phyloP scores from a whole-genome alignment of 768 basidiomycete genomes.

The Hirschioporus abietinus region DNA sequence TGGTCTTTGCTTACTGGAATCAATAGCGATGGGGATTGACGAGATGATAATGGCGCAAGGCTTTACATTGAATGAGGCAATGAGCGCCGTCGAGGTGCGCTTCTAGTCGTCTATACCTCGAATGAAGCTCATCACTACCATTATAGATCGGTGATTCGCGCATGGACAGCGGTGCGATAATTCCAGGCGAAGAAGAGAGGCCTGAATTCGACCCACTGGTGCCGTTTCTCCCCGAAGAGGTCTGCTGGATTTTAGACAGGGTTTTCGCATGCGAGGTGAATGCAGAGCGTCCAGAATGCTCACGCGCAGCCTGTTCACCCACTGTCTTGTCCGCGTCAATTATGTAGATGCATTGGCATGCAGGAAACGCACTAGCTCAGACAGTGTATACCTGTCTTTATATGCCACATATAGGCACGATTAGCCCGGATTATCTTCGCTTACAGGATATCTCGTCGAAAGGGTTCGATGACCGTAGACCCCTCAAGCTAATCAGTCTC shows the following conservation, averaged over 20 bases:
- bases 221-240: constrained; percentile 66
- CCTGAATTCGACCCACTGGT: constrained; percentile 58
- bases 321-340: constrained; percentile 14
- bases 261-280: constrained; percentile 74
- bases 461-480: constrained; percentile 17
- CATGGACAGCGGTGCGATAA: constrained; percentile 71
- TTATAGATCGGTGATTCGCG: constrained; percentile 83
- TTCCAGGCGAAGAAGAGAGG: constrained; percentile 32
- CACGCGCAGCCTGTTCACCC: constrained; percentile 4
- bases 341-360: constrained; percentile 80
- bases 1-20: not conserved
- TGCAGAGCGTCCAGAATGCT: constrained; percentile 9
- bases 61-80: constrained; percentile 80
- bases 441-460: constrained; percentile 12
- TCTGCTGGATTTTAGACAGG: constrained; percentile 86
- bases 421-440: constrained; percentile 50
- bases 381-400: constrained; percentile 79
- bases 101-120: not conserved
- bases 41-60: constrained; percentile 61
- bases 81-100: constrained; percentile 85
- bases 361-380: constrained; percentile 79
- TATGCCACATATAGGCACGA: constrained; percentile 55
- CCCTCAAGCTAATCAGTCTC: constrained; percentile 56
- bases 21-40: constrained; percentile 56
- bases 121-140: constrained; percentile 3